Percentiles rank a stretch among this genome's conserved stretches.
Evolutionary conservation across 768 basidiomycete genomes (phyloP).

Genomic region (Phylloporus rhodoxanthus): DNA sequence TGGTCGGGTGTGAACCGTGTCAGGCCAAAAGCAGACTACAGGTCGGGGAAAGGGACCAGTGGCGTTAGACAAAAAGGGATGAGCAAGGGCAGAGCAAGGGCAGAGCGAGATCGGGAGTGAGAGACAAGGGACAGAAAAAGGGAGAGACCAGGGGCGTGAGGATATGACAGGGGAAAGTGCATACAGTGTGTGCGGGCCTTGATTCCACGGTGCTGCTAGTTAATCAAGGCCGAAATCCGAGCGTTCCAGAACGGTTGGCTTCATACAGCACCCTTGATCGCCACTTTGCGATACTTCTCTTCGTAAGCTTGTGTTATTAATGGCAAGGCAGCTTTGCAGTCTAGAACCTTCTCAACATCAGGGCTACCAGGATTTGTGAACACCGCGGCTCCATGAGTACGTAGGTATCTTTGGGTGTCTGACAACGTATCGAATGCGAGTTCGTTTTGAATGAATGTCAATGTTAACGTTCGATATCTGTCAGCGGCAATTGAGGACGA

Average conservation of each 20-base stretch:
- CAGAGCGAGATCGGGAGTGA: slow-evolving; percentile 3
- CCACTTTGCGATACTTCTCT: slow-evolving; percentile 79
- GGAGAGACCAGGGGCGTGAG: slow-evolving; percentile 8
- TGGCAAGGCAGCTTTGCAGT: slow-evolving; percentile 59
- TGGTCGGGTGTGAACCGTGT: slow-evolving; percentile 1
- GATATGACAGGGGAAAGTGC: slow-evolving; percentile 8
- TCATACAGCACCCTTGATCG: slow-evolving; percentile 89
- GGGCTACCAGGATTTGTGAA: slow-evolving; percentile 60
- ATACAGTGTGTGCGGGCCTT: slow-evolving; percentile 10
- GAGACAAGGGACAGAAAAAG: slow-evolving; percentile 12
- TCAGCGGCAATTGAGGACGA: background rate
- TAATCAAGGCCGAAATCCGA: slow-evolving; percentile 4
- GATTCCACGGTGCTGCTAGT: slow-evolving; percentile 11
- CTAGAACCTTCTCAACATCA: slow-evolving; percentile 60
- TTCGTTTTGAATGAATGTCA: slow-evolving; percentile 71
- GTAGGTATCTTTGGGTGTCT: slow-evolving; percentile 64
- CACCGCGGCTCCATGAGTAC: slow-evolving; percentile 57
- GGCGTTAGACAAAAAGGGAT: slow-evolving; percentile 6
- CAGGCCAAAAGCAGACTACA: slow-evolving; percentile 3
- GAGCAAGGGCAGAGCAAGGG: slow-evolving; percentile 10
- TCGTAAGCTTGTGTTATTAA: slow-evolving; percentile 63
- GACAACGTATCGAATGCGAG: slow-evolving; percentile 74
- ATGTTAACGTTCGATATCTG: slow-evolving; percentile 79
- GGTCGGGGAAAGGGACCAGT: slow-evolving; percentile 4
- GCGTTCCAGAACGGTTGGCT: slow-evolving; percentile 1